Evolutionary conservation across 139 green algal species (phyloP).

Genomic region (Coelastrella sp.): DNA sequence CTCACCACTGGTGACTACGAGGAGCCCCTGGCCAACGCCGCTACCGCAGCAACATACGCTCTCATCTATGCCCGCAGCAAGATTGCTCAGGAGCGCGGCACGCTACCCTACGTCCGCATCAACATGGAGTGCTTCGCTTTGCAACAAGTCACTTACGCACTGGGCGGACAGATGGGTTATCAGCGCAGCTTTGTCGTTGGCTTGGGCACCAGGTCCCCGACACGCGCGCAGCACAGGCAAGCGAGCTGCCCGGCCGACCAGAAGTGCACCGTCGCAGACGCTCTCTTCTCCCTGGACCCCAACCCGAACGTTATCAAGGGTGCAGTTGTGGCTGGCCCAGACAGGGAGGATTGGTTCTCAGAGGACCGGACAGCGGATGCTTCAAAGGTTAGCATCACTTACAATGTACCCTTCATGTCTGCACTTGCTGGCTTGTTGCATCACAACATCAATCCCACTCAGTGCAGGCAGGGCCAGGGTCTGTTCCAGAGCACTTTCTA

Average conservation of each 20-base stretch:
- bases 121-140: slow-evolving; percentile 51
- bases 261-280: background rate
- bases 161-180: slow-evolving; percentile 18
- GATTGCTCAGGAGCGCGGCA: background rate
- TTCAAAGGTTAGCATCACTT: slow-evolving; percentile 51
- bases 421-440: slow-evolving; percentile 50
- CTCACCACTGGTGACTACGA: background rate
- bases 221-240: slow-evolving; percentile 60
- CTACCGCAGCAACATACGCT: background rate
- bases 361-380: slow-evolving; percentile 33
- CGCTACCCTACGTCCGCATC: background rate
- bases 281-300: background rate
- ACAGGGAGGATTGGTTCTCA: slow-evolving; percentile 44
- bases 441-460: background rate
- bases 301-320: slow-evolving; percentile 72
- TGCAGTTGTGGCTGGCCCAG: slow-evolving; percentile 72
- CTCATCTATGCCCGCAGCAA: slow-evolving; percentile 26
- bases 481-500: slow-evolving; percentile 34
- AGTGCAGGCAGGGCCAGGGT: slow-evolving; percentile 39
- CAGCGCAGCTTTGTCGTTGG: slow-evolving; percentile 55
- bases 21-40: slow-evolving; percentile 18
- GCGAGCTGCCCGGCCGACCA: slow-evolving; percentile 60
- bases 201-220: slow-evolving; percentile 55
- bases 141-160: slow-evolving; percentile 42
- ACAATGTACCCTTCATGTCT: slow-evolving; percentile 56